These are phyloP conservation scores for Puccinia coronata DNA, from an alignment of 1,284 basidiomycete genomes.

Conservation along the genomic window DNA sequence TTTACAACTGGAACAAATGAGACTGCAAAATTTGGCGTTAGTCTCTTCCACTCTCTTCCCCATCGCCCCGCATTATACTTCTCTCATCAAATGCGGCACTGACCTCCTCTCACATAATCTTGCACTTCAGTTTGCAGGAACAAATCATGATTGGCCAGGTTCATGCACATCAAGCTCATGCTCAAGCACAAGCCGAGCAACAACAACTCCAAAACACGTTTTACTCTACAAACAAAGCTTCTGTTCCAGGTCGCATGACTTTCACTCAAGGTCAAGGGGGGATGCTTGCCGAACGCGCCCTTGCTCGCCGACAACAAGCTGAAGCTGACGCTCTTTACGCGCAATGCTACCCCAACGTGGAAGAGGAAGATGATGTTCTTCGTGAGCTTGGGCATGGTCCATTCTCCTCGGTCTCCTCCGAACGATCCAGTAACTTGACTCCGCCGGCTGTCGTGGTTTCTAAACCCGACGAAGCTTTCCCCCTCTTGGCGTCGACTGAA, in stretches of 20 bases:
- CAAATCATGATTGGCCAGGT: constrained; percentile 49
- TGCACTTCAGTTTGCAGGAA: constrained; percentile 24
- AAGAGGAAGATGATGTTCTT: constrained; percentile 44
- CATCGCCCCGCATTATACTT: too few species aligned
- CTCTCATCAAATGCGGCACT: too few species aligned
- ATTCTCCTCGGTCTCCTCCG: constrained; percentile 10
- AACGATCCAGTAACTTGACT: constrained; percentile 11
- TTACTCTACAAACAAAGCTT: constrained; percentile 11
- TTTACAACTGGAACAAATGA: constrained; percentile 49
- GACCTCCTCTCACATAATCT: neutral
- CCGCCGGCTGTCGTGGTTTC: constrained; percentile 40
- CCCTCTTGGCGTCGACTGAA: constrained; percentile 1
- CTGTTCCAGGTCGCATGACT: constrained; percentile 26
- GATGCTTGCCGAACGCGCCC: constrained; percentile 30
- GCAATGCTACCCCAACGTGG: constrained; percentile 34
- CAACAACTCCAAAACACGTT: constrained; percentile 27
- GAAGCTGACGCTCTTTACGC: constrained; percentile 33
- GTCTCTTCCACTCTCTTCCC: neutral
- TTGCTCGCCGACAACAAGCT: constrained; percentile 40
- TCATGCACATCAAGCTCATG: constrained; percentile 47
- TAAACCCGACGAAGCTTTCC: constrained; percentile 39
- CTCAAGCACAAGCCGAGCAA: constrained; percentile 46
- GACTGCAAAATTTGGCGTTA: constrained; percentile 48
- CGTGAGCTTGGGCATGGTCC: constrained; percentile 4
- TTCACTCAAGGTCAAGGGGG: constrained; percentile 37